Evolutionary conservation across 345 rosid genomes (phyloP).

Genomic region (Rhodomyrtus tomentosa): DNA sequence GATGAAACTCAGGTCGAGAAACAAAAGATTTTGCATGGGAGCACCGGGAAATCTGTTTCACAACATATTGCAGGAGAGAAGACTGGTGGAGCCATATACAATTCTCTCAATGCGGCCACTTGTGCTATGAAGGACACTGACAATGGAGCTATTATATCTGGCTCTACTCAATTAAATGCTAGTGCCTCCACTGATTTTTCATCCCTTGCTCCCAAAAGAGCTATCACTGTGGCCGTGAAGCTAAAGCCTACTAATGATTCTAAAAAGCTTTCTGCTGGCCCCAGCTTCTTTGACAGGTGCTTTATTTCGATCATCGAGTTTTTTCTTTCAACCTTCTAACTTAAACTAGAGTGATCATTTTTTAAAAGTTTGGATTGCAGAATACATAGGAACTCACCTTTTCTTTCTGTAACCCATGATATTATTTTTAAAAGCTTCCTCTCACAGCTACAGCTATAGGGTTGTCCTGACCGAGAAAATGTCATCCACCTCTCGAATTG

Average conservation of each 20-base stretch:
- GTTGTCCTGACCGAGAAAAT: not conserved
- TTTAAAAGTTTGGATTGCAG: not conserved
- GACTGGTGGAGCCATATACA: not conserved
- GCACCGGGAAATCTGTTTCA: slow-evolving; percentile 31
- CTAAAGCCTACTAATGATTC: slow-evolving; percentile 20
- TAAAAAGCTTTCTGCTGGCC: slow-evolving; percentile 33
- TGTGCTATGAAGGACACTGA: not conserved
- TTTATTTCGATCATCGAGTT: not conserved
- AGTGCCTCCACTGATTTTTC: slow-evolving; percentile 16
- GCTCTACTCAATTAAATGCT: slow-evolving; percentile 11
- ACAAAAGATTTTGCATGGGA: slow-evolving; percentile 67
- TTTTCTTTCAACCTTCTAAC: not conserved
- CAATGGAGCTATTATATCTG: not conserved
- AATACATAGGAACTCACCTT: not conserved
- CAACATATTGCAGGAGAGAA: not conserved
- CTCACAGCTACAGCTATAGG: not conserved
- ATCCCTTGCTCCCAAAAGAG: slow-evolving; percentile 14
- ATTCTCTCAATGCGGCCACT: not conserved
- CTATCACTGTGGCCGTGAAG: slow-evolving; percentile 10
- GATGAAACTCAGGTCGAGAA: slow-evolving; percentile 52
- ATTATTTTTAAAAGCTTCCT: not conserved
- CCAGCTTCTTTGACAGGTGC: slow-evolving; percentile 81
- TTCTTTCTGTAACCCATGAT: not conserved
- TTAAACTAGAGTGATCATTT: not conserved
- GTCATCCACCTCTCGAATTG: not conserved